Evolutionary conservation across 495 filamentous ascomycete species (phyloP).

Genomic region (Penicillium cataractarum): DNA sequence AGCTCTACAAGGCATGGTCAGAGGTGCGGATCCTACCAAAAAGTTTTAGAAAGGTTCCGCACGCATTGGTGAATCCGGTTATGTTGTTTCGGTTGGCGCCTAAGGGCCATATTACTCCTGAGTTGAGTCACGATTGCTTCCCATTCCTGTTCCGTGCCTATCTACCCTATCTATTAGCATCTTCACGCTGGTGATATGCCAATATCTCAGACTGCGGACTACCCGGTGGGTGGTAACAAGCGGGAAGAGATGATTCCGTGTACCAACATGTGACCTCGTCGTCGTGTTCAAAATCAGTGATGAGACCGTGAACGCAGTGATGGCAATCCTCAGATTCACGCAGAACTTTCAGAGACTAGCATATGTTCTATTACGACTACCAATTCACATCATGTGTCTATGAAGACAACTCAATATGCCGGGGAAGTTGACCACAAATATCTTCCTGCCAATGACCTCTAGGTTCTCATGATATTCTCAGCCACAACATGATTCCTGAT

Average conservation of each 20-base stretch:
- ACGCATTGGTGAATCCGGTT: too few relatives aligned
- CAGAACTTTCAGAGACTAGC: background rate
- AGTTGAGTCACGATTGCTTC: too few relatives aligned
- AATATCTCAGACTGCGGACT: background rate
- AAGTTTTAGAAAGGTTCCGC: too few relatives aligned
- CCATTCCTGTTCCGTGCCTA: too few relatives aligned
- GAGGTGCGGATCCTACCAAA: too few relatives aligned
- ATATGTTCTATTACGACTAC: background rate
- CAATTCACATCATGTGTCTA: background rate
- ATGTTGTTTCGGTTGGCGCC: too few relatives aligned
- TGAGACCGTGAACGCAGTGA: too few relatives aligned
- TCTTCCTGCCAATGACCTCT: background rate
- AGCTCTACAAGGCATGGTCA: too few relatives aligned
- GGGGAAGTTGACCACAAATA: background rate
- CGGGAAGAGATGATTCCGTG: background rate
- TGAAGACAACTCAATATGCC: background rate
- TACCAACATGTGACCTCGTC: background rate
- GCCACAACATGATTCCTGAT: background rate
- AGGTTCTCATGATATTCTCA: background rate
- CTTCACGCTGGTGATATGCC: background rate
- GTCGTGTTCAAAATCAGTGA: background rate
- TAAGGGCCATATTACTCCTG: too few relatives aligned
- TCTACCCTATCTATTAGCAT: too few relatives aligned
- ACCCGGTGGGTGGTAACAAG: background rate
- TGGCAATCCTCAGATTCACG: background rate